Conservation (phyloP, 495 filamentous ascomycete genomes). For the Sphaerosporella brunnea region DNA sequence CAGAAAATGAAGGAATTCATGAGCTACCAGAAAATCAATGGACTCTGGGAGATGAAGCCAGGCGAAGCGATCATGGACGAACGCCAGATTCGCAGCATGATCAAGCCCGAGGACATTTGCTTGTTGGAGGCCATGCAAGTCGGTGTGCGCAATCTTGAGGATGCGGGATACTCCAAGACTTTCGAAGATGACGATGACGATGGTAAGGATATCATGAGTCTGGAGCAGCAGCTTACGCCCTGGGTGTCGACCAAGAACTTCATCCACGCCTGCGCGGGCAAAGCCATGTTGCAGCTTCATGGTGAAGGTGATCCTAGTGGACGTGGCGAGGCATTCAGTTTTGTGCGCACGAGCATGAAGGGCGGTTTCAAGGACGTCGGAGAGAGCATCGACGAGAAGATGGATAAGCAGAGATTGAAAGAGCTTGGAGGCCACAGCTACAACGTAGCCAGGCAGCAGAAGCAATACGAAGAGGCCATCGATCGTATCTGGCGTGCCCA, state of each 20-base stretch:
- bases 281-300: conserved; percentile 90
- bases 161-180: conserved; percentile 60
- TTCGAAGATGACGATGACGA: conserved; percentile 49
- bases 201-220: conserved; percentile 41
- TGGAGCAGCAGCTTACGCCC: conserved; percentile 79
- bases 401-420: conserved; percentile 64
- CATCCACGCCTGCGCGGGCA: conserved; percentile 76
- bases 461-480: conserved; percentile 73
- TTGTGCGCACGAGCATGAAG: conserved; percentile 96
- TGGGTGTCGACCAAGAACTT: conserved; percentile 95
- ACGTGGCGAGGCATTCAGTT: conserved; percentile 81
- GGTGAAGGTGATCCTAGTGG: conserved; percentile 92
- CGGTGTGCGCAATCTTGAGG: conserved; percentile 62
- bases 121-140: conserved; percentile 93
- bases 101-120: conserved; percentile 90
- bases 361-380: conserved; percentile 84
- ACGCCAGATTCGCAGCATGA: conserved; percentile 58
- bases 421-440: conserved; percentile 90
- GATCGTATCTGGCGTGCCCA: conserved; percentile 80
- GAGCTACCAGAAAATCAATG: conserved; percentile 60
- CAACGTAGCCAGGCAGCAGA: conserved; percentile 84
- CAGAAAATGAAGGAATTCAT: conserved; percentile 97
- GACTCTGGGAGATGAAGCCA: conserved; percentile 61
- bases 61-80: conserved; percentile 60
- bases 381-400: conserved; percentile 70